Evolutionary conservation across 202 grass and related monocot species (phyloP), one percentile per base, ranked within the genome.

Genomic region (Brachypodium distachyon): DNA sequence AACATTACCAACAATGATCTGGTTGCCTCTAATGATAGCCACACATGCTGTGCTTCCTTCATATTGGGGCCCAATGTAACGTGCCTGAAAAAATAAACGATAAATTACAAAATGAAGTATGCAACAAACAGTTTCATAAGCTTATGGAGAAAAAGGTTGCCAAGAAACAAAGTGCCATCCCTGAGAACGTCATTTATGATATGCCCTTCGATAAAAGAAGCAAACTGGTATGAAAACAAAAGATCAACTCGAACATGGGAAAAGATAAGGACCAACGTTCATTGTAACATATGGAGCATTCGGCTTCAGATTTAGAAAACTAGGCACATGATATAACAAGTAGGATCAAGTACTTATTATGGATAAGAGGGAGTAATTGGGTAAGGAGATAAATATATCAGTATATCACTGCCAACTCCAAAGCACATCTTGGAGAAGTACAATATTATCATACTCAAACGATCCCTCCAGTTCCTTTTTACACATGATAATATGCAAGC

Each of bases 31-130:
- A 61, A 72, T 39, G 17, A 28, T 22, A 56, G n/a, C 78, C n/a
- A 81, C 55, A 34, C 78, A 72, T 81, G 78, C 55, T 61, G 67
- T 72, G 82, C 74, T 78, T 62, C 82, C 82, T 59, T 55, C 26
- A 0, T 9, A 0, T 47, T 49, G 62, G 23, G 55, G 65, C 0
- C 33, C 55, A 29, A 28, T 2, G 0, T 81, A 81, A 37, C 37
- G 53, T 27, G 8, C 4, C 82, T 71, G 82, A 3, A 13, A 17
- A 4, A 9, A 19, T 58, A 31, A 31, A 50, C n/a, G n/a, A n/a
- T n/a, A n/a, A 68, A 21, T 21, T 9, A 3, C 23, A 67, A 60
- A 70, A 23, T 50, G 8, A 70, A 39, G 33, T 77, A 60, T 23
- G 39, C 7, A n/a, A 76, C 17, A 66, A 53, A 39, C 1, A 49